phyloP scores from a whole-genome alignment of 2,329 filamentous ascomycete genomes.

The Aureobasidium sp. region DNA sequence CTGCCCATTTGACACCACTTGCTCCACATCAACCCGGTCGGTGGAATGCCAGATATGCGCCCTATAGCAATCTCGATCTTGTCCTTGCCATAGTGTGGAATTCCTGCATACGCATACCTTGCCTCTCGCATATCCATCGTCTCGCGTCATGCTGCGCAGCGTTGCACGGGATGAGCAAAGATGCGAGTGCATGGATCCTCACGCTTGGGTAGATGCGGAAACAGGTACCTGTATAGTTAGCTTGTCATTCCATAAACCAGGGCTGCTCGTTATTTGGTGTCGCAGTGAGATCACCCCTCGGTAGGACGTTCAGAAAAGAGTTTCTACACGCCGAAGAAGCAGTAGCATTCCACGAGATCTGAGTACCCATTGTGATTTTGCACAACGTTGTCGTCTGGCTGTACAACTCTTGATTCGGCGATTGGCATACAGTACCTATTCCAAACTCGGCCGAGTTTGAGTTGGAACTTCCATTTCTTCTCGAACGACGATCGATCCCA shows the following conservation, averaged over 20 bases:
- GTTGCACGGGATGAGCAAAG: background rate
- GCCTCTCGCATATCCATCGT: background rate
- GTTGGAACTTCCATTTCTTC: constrained; percentile 5
- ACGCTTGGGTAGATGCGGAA: background rate
- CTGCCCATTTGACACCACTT: background rate
- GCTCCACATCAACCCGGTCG: constrained; percentile 1
- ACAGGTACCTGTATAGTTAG: background rate
- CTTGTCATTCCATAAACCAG: background rate
- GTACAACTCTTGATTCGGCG: background rate
- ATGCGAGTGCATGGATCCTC: background rate
- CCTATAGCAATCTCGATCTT: background rate
- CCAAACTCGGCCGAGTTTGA: constrained; percentile 6
- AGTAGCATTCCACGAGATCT: background rate
- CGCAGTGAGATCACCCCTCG: background rate
- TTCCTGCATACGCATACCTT: background rate
- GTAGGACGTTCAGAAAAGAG: background rate
- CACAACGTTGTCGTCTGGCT: background rate
- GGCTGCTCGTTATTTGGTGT: background rate
- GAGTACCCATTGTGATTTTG: background rate
- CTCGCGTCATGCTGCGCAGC: background rate
- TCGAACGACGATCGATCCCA: constrained; percentile 5
- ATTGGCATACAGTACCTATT: background rate
- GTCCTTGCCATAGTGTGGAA: background rate
- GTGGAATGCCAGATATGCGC: background rate
- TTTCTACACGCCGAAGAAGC: background rate